These are phyloP conservation scores for Boletus coccyginus DNA, from an alignment of 768 basidiomycete species.

Conservation along the genomic window DNA sequence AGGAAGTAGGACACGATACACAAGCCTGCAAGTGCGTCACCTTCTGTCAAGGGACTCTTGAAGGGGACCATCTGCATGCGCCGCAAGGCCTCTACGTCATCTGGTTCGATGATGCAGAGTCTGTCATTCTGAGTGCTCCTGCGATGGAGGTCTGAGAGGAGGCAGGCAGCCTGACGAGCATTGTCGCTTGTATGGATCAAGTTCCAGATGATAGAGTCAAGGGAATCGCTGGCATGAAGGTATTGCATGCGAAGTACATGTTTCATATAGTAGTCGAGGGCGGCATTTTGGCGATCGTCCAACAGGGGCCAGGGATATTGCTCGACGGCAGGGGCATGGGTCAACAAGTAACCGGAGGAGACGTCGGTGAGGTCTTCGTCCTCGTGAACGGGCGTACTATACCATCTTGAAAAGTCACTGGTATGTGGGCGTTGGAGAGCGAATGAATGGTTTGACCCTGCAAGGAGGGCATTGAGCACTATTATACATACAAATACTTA, in stretches of 20 bases:
- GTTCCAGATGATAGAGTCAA: constrained; percentile 46
- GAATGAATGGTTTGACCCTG: constrained; percentile 39
- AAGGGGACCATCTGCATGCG: constrained; percentile 22
- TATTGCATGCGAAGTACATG: constrained; percentile 69
- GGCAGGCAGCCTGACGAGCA: constrained; percentile 56
- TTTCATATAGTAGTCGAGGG: constrained; percentile 49
- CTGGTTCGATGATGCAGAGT: constrained; percentile 16
- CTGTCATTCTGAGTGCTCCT: constrained; percentile 28
- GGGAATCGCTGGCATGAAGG: constrained; percentile 54
- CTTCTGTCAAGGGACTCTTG: constrained; percentile 40
- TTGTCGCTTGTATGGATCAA: constrained; percentile 45
- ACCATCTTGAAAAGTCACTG: constrained; percentile 26
- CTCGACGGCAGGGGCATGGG: constrained; percentile 1
- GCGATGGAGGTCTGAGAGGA: constrained; percentile 61
- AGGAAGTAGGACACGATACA: constrained; percentile 75
- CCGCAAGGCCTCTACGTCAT: constrained; percentile 24
- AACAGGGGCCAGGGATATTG: constrained; percentile 14
- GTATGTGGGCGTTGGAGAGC: constrained; percentile 28
- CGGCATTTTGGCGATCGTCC: constrained; percentile 16
- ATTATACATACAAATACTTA: constrained; percentile 64
- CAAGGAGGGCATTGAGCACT: constrained; percentile 62
- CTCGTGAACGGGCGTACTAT: constrained; percentile 8
- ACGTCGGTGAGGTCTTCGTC: constrained; percentile 20
- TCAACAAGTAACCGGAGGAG: constrained; percentile 22
- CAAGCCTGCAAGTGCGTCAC: constrained; percentile 77